Evolutionary conservation across 371 early-diverging fungal species (phyloP).

Genomic region (Agmasoma carcini): DNA sequence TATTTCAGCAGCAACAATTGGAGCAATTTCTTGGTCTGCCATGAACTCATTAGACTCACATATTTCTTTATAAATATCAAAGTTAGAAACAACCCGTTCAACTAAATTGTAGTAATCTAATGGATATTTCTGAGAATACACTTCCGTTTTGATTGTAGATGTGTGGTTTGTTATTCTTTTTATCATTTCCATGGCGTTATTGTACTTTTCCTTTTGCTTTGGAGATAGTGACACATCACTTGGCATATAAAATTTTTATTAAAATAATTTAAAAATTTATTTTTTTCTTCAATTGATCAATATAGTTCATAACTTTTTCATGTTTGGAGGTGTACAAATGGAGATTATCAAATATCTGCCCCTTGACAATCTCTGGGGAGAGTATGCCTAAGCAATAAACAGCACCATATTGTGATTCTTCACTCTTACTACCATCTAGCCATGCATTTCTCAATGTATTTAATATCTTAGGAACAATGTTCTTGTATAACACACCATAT

Average conservation of each 20-base stretch:
- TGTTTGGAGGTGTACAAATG: too few species aligned
- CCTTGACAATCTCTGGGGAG: too few species aligned
- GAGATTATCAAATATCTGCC: too few species aligned
- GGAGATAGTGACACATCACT: background rate
- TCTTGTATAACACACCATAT: constrained; percentile 48
- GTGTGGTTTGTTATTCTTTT: constrained; percentile 35
- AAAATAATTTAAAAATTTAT: too few species aligned
- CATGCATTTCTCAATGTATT: constrained; percentile 50
- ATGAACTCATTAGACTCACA: constrained; percentile 23
- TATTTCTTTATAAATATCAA: constrained; percentile 29
- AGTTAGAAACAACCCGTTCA: constrained; percentile 40
- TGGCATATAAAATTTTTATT: too few species aligned
- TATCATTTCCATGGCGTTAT: constrained; percentile 44
- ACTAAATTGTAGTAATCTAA: constrained; percentile 41
- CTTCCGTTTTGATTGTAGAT: constrained; percentile 45
- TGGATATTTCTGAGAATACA: constrained; percentile 46
- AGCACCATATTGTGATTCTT: constrained; percentile 49
- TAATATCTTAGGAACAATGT: constrained; percentile 51
- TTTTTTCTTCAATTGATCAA: too few species aligned
- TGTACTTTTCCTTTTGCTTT: constrained; percentile 34
- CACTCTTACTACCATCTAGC: constrained; percentile 46
- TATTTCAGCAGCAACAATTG: constrained; percentile 43
- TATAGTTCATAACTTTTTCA: too few species aligned
- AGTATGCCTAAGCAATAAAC: constrained; percentile 47
- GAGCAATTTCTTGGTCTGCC: constrained; percentile 14